Evolutionary conservation across 352 stramenopile species (phyloP).

Genomic region (Blastocystis sp.): DNA sequence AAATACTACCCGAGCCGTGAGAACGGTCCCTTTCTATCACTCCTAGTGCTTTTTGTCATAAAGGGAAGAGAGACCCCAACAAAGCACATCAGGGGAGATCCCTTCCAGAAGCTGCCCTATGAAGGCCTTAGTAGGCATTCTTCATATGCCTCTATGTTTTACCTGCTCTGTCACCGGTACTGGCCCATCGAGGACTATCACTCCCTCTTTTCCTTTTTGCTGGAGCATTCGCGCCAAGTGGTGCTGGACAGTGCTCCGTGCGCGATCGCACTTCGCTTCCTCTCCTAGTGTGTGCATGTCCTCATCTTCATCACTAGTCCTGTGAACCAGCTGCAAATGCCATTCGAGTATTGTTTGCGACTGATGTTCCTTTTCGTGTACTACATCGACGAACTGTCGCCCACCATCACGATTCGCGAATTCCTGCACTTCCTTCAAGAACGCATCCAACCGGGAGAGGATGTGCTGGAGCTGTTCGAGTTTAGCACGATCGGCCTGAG

Average conservation of each 20-base stretch:
- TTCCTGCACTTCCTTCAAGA: constrained; percentile 50
- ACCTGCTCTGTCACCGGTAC: not conserved
- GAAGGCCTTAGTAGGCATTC: not conserved
- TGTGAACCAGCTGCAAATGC: constrained; percentile 6
- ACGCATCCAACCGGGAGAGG: not conserved
- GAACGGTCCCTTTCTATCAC: not conserved
- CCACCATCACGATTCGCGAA: constrained; percentile 4
- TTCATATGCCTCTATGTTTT: not conserved
- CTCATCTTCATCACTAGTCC: constrained; percentile 13
- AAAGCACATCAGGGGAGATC: not conserved
- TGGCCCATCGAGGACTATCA: constrained; percentile 1
- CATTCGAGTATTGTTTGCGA: constrained; percentile 30
- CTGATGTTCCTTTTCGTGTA: constrained; percentile 51
- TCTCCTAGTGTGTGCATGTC: constrained; percentile 11
- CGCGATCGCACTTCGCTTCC: constrained; percentile 23
- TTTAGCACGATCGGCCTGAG: not conserved
- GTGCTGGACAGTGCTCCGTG: constrained; percentile 13
- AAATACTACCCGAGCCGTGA: constrained; percentile 10
- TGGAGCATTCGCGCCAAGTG: not conserved
- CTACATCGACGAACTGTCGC: constrained; percentile 56
- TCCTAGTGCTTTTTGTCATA: constrained; percentile 11
- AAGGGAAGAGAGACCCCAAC: not conserved
- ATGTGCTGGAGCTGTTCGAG: not conserved
- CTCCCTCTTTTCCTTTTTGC: not conserved
- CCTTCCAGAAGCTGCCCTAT: not conserved